A percentile compares a stretch with the other conserved stretches of the same genome.
Conservation (phyloP, 2,329 filamentous ascomycete genomes). For the Amauroascus niger region DNA sequence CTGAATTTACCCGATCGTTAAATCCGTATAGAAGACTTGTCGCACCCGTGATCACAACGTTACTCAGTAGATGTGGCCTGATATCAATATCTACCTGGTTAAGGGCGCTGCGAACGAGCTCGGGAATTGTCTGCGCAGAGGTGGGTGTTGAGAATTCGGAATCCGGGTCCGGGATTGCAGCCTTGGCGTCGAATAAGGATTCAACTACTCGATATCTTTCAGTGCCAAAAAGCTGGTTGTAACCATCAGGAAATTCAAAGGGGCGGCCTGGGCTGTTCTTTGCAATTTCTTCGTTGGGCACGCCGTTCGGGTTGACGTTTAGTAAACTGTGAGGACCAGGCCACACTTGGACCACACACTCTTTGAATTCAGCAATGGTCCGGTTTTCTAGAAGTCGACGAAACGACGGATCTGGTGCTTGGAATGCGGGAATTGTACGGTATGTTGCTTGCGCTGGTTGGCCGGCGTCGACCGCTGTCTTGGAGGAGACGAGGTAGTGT, state of each 20-base stretch:
- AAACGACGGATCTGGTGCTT: constrained; percentile 58
- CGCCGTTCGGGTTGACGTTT: constrained; percentile 42
- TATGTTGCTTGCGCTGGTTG: constrained; percentile 67
- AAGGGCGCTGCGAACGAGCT: constrained; percentile 68
- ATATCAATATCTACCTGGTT: constrained; percentile 80
- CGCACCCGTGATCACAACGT: constrained; percentile 87
- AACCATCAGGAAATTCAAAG: constrained; percentile 95
- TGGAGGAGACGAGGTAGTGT: constrained; percentile 78
- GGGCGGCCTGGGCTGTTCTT: constrained; percentile 66
- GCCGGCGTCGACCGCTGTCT: constrained; percentile 78
- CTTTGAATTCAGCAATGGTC: constrained; percentile 91
- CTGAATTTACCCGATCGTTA: constrained; percentile 77
- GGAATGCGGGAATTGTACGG: constrained; percentile 55
- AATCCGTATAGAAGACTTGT: constrained; percentile 82
- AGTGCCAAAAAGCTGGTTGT: constrained; percentile 86
- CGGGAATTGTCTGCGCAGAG: constrained; percentile 70
- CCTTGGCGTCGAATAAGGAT: constrained; percentile 80
- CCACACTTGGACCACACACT: constrained; percentile 93
- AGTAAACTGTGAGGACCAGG: constrained; percentile 61
- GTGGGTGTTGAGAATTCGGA: constrained; percentile 44
- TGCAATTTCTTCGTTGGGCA: constrained; percentile 63
- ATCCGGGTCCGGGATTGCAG: constrained; percentile 49
- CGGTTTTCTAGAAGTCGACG: constrained; percentile 81
- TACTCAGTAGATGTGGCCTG: constrained; percentile 68
- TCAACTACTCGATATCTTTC: constrained; percentile 82